Conservation (phyloP, 2,329 filamentous ascomycete species). For the Penicillium sp. region DNA sequence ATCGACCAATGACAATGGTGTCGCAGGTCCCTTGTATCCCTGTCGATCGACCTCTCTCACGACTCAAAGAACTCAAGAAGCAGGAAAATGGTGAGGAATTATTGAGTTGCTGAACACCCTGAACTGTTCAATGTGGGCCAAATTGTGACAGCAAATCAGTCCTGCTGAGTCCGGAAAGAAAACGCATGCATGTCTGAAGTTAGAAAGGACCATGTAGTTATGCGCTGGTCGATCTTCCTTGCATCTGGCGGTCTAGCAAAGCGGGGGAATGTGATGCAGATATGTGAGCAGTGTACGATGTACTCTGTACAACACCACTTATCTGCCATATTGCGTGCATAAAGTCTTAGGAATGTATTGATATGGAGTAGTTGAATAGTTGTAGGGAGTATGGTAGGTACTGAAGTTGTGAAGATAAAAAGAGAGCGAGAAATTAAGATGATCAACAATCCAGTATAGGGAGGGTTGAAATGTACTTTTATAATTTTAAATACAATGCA, state of each 20-base stretch:
- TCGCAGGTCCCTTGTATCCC: slow-evolving; percentile 17
- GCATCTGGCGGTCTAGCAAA: slow-evolving; percentile 23
- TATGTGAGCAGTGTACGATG: neutral
- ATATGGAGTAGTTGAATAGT: neutral
- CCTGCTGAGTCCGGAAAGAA: slow-evolving; percentile 7
- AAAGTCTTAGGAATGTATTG: slow-evolving; percentile 1
- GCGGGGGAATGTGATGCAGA: slow-evolving; percentile 7
- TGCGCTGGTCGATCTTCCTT: slow-evolving; percentile 27
- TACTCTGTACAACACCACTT: neutral
- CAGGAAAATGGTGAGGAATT: neutral
- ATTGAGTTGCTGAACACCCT: slow-evolving; percentile 3
- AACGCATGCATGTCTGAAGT: slow-evolving; percentile 15
- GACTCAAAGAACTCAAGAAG: neutral
- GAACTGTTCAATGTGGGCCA: slow-evolving; percentile 15
- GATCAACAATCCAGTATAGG: neutral
- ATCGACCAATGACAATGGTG: slow-evolving; percentile 21
- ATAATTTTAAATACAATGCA: neutral
- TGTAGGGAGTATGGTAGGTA: too few species aligned
- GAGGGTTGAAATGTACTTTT: too few species aligned
- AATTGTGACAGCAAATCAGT: slow-evolving; percentile 14
- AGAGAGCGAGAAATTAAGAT: neutral
- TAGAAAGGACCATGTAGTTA: slow-evolving; percentile 3
- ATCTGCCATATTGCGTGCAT: neutral
- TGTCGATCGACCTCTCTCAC: slow-evolving; percentile 13
- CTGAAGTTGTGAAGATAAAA: neutral